Percentiles rank a stretch among this genome's conserved stretches.
Conservation (phyloP, 495 filamentous ascomycete species). For the Parathielavia hyrcaniae region DNA sequence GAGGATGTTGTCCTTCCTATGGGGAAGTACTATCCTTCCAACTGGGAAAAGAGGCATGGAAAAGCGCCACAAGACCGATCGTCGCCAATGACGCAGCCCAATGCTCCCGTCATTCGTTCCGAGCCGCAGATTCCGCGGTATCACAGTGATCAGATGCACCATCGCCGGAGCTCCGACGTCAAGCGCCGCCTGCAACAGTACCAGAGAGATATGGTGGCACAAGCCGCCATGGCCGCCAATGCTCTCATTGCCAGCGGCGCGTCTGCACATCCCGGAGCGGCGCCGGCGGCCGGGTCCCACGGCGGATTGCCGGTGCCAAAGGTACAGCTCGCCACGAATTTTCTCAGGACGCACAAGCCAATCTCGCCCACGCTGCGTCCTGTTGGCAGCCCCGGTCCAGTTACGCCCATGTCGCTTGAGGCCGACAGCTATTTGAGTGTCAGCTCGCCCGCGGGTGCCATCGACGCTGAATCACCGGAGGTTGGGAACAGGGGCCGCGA, state of each 20-base stretch:
- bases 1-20: conserved; percentile 36
- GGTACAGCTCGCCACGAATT: conserved; percentile 8
- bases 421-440: conserved; percentile 48
- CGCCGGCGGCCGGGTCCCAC: background rate
- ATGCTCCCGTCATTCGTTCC: conserved; percentile 21
- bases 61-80: conserved; percentile 17
- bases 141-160: conserved; percentile 20
- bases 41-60: conserved; percentile 40
- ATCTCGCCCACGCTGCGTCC: conserved; percentile 60
- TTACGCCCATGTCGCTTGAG: conserved; percentile 70
- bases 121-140: conserved; percentile 31
- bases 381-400: conserved; percentile 66
- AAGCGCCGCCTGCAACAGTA: conserved; percentile 51
- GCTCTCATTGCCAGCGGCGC: conserved; percentile 32
- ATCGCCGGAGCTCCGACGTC: conserved; percentile 41
- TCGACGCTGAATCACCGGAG: background rate
- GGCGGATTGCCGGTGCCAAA: background rate
- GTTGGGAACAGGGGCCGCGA: background rate
- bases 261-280: conserved; percentile 8
- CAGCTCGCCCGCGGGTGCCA: conserved; percentile 24
- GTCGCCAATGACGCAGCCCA: conserved; percentile 15
- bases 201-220: conserved; percentile 54
- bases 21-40: conserved; percentile 53
- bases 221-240: conserved; percentile 43
- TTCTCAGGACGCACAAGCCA: conserved; percentile 42